phyloP scores from a whole-genome alignment of 768 basidiomycete genomes.

The Mycena belliarum region DNA sequence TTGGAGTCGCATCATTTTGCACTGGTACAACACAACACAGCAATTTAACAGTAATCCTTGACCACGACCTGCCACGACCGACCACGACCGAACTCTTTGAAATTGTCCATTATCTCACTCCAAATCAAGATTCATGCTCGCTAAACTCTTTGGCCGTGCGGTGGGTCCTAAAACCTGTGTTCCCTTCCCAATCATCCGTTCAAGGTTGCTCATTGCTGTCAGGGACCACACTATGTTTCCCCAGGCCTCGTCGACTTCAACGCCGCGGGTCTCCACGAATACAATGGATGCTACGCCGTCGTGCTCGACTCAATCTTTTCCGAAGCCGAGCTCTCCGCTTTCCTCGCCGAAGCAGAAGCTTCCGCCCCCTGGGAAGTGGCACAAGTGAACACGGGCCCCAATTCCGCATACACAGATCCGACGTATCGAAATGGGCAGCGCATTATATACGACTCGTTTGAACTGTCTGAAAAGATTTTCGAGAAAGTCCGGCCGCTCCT shows the following conservation, averaged over 20 bases:
- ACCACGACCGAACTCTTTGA: too few relatives aligned
- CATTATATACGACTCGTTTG: constrained; percentile 17
- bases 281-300: constrained; percentile 16
- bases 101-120: too few relatives aligned
- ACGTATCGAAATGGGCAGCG: constrained; percentile 21
- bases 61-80: too few relatives aligned
- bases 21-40: too few relatives aligned
- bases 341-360: constrained; percentile 9
- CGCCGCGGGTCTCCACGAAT: constrained; percentile 4
- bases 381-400: constrained; percentile 14
- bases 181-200: too few relatives aligned
- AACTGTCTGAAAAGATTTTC: constrained; percentile 12
- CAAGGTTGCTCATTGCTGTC: too few relatives aligned
- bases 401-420: constrained; percentile 10
- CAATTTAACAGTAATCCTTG: too few relatives aligned
- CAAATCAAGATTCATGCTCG: too few relatives aligned
- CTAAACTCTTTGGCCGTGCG: too few relatives aligned
- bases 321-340: constrained; percentile 1
- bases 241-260: constrained; percentile 14
- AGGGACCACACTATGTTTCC: neutral
- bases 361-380: constrained; percentile 17
- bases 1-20: too few relatives aligned
- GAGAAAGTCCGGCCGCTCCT: constrained; percentile 15
- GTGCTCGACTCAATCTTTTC: constrained; percentile 19
- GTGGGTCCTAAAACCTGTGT: too few relatives aligned